Evolutionary conservation across 345 rosid genomes (phyloP).

Genomic region (Eucalyptus microcorys): DNA sequence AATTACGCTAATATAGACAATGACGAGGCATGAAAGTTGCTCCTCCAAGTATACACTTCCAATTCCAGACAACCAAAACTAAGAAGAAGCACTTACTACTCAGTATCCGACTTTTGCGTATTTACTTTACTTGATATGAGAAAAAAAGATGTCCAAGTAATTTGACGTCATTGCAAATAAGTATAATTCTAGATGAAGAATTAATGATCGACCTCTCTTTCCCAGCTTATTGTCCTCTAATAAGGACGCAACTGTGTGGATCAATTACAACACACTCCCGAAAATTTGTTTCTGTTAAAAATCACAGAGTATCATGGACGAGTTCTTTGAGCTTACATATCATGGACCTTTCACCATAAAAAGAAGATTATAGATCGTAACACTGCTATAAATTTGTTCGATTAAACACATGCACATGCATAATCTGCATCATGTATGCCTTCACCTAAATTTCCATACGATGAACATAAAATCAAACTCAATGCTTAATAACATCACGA

Average conservation of each 20-base stretch:
- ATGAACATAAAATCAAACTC: not conserved
- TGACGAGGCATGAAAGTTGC: not conserved
- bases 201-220: not conserved
- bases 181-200: not conserved
- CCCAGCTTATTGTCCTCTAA: not conserved
- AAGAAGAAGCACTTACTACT: not conserved
- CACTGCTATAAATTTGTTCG: not conserved
- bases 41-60: not conserved
- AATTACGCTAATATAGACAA: not conserved
- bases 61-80: not conserved
- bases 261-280: not conserved
- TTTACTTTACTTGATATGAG: not conserved
- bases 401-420: not conserved
- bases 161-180: not conserved
- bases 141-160: not conserved
- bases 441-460: not conserved
- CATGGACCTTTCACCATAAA: not conserved
- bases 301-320: not conserved
- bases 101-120: not conserved
- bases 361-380: not conserved
- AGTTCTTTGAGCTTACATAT: not conserved
- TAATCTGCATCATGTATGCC: not conserved
- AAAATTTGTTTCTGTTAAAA: not conserved
- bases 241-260: not conserved
- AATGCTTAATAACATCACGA: not conserved